A percentile compares a stretch with the other conserved stretches of the same genome.
These are phyloP conservation scores for Pinus tabuliformis DNA, from an alignment of 75 land plant species.

Conservation along the genomic window DNA sequence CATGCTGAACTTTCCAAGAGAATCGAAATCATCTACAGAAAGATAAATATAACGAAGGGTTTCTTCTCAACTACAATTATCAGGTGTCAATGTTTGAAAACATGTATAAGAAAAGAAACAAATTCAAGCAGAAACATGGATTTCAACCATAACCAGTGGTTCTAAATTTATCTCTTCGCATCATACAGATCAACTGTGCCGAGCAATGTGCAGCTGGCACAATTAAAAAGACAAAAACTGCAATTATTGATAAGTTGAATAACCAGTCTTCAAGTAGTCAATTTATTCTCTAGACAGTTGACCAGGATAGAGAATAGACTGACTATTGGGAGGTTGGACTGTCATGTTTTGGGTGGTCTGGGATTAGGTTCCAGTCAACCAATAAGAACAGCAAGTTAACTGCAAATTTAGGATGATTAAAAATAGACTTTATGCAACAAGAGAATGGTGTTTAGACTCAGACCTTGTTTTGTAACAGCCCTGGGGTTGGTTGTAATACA, in stretches of 20 bases:
- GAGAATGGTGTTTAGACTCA: no score
- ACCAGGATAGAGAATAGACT: no score
- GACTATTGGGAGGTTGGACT: no score
- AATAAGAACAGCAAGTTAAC: no score
- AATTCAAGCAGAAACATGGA: neutral
- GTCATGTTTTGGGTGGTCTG: no score
- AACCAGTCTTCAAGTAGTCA: neutral
- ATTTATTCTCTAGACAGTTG: no score
- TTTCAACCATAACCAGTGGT: neutral
- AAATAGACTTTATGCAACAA: no score
- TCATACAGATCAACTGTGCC: neutral
- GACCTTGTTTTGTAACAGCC: no score
- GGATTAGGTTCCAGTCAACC: no score
- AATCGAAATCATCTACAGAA: neutral
- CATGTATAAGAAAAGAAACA: neutral
- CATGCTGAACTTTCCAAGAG: neutral
- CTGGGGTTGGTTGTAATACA: no score
- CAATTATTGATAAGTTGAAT: neutral
- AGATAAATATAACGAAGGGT: neutral
- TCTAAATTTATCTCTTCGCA: neutral
- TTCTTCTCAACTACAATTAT: neutral
- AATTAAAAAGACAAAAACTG: neutral
- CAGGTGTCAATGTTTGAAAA: neutral
- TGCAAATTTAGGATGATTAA: no score
- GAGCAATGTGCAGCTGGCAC: neutral